Percentiles rank a stretch among this genome's conserved stretches.
phyloP scores from a whole-genome alignment of 768 basidiomycete genomes.

The Amanita polypyramis region DNA sequence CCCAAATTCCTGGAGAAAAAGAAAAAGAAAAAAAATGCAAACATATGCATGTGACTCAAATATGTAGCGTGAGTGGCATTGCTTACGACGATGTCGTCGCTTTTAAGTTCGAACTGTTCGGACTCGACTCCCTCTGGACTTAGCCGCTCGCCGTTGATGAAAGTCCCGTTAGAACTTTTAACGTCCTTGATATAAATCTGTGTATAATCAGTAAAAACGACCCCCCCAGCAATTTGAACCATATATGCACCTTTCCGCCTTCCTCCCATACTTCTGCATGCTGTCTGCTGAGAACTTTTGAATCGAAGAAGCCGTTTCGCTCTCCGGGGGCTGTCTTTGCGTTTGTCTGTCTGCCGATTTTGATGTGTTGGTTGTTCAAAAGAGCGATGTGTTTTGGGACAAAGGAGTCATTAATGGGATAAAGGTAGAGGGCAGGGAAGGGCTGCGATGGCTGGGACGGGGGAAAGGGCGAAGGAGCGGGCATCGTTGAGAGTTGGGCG shows the following conservation, averaged over 20 bases:
- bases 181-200: slow-evolving; percentile 98
- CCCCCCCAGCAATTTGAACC: not conserved
- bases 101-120: slow-evolving; percentile 88
- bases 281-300: slow-evolving; percentile 84
- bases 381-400: slow-evolving; percentile 91
- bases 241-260: slow-evolving; percentile 54
- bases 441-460: slow-evolving; percentile 14
- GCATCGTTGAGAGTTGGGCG: slow-evolving; percentile 14
- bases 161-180: slow-evolving; percentile 96
- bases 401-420: slow-evolving; percentile 92
- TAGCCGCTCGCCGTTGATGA: slow-evolving; percentile 92
- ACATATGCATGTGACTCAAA: slow-evolving; percentile 1
- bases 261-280: slow-evolving; percentile 99
- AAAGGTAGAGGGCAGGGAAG: slow-evolving; percentile 54
- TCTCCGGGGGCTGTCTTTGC: slow-evolving; percentile 89
- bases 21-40: slow-evolving; percentile 1
- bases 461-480: slow-evolving; percentile 15
- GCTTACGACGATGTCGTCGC: slow-evolving; percentile 89
- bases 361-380: slow-evolving; percentile 52
- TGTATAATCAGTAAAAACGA: slow-evolving; percentile 8
- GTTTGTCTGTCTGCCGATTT: slow-evolving; percentile 95
- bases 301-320: slow-evolving; percentile 95
- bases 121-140: slow-evolving; percentile 85
- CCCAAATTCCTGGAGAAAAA: slow-evolving; percentile 81
- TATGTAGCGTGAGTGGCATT: slow-evolving; percentile 8